A percentile compares a stretch with the other conserved stretches of the same genome.
phyloP scores from a whole-genome alignment of 305 asterid species.

The Striga hermonthica region DNA sequence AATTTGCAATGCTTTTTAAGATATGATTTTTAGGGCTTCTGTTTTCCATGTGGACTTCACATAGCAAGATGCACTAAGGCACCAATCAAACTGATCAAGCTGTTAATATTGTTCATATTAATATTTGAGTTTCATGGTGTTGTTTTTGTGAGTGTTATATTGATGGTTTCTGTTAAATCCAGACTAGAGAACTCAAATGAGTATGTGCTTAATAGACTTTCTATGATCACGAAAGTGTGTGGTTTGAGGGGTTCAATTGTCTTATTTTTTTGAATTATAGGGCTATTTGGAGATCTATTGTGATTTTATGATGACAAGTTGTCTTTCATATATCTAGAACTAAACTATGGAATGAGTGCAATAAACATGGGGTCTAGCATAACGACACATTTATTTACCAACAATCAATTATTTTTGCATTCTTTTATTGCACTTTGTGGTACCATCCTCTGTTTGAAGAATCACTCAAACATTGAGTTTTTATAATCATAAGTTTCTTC shows the following conservation, averaged over 20 bases:
- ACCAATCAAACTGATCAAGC: conserved; percentile 2
- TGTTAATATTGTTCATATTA: neutral
- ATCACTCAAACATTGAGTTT: too few relatives aligned
- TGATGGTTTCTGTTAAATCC: neutral
- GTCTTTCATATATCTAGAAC: too few relatives aligned
- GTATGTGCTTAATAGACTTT: neutral
- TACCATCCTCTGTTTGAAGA: too few relatives aligned
- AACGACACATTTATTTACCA: too few relatives aligned
- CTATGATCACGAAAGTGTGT: neutral
- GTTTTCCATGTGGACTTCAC: neutral
- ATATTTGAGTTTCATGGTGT: neutral
- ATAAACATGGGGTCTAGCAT: too few relatives aligned
- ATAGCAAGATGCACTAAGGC: neutral
- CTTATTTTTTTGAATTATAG: neutral
- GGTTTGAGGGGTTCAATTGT: too few relatives aligned
- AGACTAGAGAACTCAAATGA: neutral
- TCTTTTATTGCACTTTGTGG: neutral
- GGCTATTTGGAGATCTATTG: neutral
- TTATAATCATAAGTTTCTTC: too few relatives aligned
- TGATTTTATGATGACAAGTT: neutral
- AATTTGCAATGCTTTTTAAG: conserved; percentile 7
- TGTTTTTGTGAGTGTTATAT: neutral
- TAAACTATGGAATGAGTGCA: neutral
- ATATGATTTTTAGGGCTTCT: neutral
- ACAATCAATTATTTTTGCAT: neutral